A percentile compares a stretch with the other conserved stretches of the same genome.
phyloP scores from a whole-genome alignment of 805 yeast species.

The Brettanomyces nanus region DNA sequence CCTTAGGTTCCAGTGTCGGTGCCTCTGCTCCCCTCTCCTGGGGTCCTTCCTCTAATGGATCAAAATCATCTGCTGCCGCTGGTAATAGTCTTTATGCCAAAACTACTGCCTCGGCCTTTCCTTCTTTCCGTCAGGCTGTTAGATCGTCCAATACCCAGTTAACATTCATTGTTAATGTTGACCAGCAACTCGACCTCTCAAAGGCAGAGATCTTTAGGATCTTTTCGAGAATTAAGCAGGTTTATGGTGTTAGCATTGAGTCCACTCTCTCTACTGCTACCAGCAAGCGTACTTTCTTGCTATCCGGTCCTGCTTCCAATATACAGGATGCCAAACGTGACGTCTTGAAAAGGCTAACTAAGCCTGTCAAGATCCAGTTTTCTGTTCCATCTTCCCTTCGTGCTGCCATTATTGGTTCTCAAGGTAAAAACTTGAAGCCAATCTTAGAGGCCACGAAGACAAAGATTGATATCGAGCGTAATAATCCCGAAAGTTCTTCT shows the following conservation, averaged over 20 bases:
- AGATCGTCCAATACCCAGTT: constrained; percentile 63
- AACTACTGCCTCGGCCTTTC: constrained; percentile 17
- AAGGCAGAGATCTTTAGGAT: constrained; percentile 65
- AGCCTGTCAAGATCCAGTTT: constrained; percentile 56
- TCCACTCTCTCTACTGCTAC: constrained; percentile 72
- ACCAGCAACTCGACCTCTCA: constrained; percentile 55
- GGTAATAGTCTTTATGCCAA: constrained; percentile 10
- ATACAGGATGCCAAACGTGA: constrained; percentile 69
- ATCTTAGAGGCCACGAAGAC: constrained; percentile 61
- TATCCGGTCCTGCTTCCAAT: constrained; percentile 63
- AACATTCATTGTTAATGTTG: constrained; percentile 65
- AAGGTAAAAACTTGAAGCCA: constrained; percentile 75
- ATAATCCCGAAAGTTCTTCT: constrained; percentile 11
- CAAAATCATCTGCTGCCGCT: constrained; percentile 16
- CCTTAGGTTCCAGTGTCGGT: constrained; percentile 44
- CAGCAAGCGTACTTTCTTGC: constrained; percentile 73
- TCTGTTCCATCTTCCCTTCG: constrained; percentile 70
- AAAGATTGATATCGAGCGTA: constrained; percentile 58
- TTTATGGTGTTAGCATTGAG: constrained; percentile 62
- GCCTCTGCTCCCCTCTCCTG: constrained; percentile 23
- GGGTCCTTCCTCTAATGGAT: constrained; percentile 6
- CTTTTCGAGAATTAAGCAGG: constrained; percentile 51
- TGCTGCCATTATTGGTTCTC: constrained; percentile 77
- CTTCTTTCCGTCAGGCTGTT: constrained; percentile 31
- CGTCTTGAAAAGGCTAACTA: constrained; percentile 66